These are phyloP conservation scores for Hanseniaspora nectarophila DNA, from an alignment of 805 yeast genomes.

Conservation along the genomic window DNA sequence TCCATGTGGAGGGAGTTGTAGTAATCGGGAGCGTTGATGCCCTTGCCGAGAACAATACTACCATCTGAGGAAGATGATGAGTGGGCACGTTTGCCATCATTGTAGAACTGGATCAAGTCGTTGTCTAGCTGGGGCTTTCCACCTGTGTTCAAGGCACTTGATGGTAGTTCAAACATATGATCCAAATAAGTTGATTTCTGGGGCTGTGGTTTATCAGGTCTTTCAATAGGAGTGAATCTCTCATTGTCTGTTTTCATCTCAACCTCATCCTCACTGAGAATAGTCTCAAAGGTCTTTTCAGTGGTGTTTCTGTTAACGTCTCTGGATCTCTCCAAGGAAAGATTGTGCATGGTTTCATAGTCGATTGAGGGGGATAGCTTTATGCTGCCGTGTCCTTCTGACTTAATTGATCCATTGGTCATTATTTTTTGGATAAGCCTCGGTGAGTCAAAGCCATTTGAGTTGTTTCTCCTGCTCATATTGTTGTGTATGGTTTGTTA, in stretches of 20 bases:
- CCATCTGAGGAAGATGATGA: neutral
- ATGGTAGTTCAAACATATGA: slow-evolving; percentile 1
- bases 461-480: neutral
- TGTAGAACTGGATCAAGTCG: neutral
- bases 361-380: slow-evolving; percentile 10
- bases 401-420: neutral
- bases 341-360: neutral
- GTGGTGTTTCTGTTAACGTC: neutral
- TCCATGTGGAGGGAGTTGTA: neutral
- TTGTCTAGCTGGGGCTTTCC: neutral
- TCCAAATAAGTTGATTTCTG: neutral
- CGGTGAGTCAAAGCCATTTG: neutral
- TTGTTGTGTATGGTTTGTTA: too few species aligned
- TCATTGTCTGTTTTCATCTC: neutral
- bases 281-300: slow-evolving; percentile 11
- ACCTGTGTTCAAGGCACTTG: neutral
- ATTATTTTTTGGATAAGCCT: neutral
- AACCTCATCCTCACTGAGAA: slow-evolving; percentile 10
- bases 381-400: neutral
- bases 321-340: neutral
- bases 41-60: neutral
- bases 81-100: neutral
- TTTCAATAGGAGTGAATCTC: slow-evolving; percentile 7
- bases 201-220: neutral
- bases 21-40: neutral